Conservation (phyloP, 192 early-diverging fungal species). For the Linnemannia hyalina region DNA sequence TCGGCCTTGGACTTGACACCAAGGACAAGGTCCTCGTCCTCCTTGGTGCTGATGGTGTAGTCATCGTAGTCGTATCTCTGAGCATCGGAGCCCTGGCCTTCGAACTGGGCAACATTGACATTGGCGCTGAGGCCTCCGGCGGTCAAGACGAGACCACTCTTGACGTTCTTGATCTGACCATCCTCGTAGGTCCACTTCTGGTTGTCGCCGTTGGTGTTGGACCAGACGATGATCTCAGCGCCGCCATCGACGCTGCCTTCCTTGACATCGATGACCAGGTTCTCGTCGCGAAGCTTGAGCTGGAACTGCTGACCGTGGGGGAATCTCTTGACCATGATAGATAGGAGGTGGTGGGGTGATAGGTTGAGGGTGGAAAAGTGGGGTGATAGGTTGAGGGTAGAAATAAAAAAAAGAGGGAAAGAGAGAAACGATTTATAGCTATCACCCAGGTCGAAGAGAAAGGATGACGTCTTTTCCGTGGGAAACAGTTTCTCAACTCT, state of each 20-base stretch:
- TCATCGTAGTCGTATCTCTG: conserved; percentile 18
- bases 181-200: conserved; percentile 27
- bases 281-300: conserved; percentile 18
- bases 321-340: conserved; percentile 2
- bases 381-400: not conserved
- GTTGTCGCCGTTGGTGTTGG: not conserved
- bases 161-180: conserved; percentile 13
- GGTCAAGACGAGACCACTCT: conserved; percentile 22
- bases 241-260: not conserved
- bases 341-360: conserved; percentile 5
- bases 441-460: not conserved
- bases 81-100: not conserved
- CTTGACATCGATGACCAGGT: conserved; percentile 22
- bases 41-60: conserved; percentile 21
- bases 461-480: not conserved
- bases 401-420: not conserved
- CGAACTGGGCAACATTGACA: conserved; percentile 2
- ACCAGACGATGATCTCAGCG: conserved; percentile 14
- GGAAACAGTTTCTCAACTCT: not conserved
- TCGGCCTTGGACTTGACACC: not conserved
- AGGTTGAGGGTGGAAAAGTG: not conserved
- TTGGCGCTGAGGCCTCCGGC: not conserved
- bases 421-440: not conserved
- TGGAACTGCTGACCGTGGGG: conserved; percentile 3
- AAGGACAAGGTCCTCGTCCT: conserved; percentile 18